Base-by-base conservation (phyloP, 148 eudicot genomes). In the Dysphania ambrosioides region DNA sequence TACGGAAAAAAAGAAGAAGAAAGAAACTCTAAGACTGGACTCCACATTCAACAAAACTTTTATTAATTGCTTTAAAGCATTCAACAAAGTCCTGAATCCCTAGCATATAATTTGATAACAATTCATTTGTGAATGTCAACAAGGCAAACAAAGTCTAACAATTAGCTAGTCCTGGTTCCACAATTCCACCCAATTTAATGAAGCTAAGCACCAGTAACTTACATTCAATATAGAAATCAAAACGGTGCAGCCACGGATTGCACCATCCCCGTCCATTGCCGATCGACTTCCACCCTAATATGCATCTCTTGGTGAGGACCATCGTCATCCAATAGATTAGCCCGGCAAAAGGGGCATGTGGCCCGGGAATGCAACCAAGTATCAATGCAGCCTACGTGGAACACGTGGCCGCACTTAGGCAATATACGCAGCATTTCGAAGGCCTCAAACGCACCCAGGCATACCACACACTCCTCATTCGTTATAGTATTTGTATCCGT, bases 321-420 rank as follows among this genome's bases (percentile, higher is more conserved):
- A 29, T 60, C 36, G 19, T 6, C 19, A 30, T 0, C 34, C 64
- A 60, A 12, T 49, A 77, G 29, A 56, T 29, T 63, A 61, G 42
- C 76, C 29, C 80, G 80, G 11, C 80, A 78, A n/a, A 35, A 23
- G 5, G 80, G 80, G 19, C 80, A 78, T 16, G 80, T 78, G 32
- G 30, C 31, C 8, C 41, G 41, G 2, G 76, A 68, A 13, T 5
- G 12, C 24, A 78, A 36, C 80, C 80, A 78, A 19, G 70, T 73
- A 42, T 65, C 80, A 5, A 78, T 58, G 51, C 80, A 78, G 53
- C 65, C 80, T 4, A 68, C 55, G 23, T 78, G 80, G 62, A 78
- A 72, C 38, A 78, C 71, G 41, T 78, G 80, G 16, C 66, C 65
- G 26, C 80, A 78, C 40, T 53, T 72, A 10, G 76, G 75, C 71